phyloP scores from a whole-genome alignment of 2,329 filamentous ascomycete genomes.

The Aspergillus sp. region DNA sequence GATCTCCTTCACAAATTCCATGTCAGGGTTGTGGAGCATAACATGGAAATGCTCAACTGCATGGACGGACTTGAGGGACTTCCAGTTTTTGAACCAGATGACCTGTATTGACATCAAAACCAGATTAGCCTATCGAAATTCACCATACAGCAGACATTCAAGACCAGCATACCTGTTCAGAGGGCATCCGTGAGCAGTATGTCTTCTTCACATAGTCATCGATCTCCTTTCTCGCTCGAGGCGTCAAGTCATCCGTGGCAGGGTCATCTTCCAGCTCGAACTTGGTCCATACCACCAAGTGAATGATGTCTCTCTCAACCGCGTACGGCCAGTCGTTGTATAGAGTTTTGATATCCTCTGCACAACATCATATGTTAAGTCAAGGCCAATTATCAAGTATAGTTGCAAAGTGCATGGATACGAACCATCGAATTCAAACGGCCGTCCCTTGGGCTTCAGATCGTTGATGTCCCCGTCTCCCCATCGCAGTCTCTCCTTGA shows the following conservation, averaged over 20 bases:
- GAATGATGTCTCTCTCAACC: slow-evolving; percentile 69
- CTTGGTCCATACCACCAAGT: slow-evolving; percentile 91
- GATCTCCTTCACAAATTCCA: slow-evolving; percentile 62
- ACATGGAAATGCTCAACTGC: slow-evolving; percentile 93
- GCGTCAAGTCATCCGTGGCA: slow-evolving; percentile 61
- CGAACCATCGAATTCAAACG: slow-evolving; percentile 33
- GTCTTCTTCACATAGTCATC: slow-evolving; percentile 64
- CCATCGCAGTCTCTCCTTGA: slow-evolving; percentile 69
- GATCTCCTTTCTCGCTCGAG: slow-evolving; percentile 59
- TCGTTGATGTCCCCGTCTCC: slow-evolving; percentile 35
- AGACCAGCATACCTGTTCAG: slow-evolving; percentile 36
- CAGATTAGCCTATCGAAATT: slow-evolving; percentile 1
- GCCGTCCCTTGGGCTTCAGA: slow-evolving; percentile 22
- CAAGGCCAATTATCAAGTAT: neutral
- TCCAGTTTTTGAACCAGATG: slow-evolving; percentile 94
- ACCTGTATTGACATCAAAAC: slow-evolving; percentile 40
- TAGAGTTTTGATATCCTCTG: slow-evolving; percentile 66
- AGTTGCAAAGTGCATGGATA: neutral
- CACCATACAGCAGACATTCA: neutral
- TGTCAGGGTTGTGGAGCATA: slow-evolving; percentile 76
- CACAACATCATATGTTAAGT: neutral
- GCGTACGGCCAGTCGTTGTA: slow-evolving; percentile 96
- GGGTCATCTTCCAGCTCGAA: slow-evolving; percentile 71
- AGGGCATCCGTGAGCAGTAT: slow-evolving; percentile 51
- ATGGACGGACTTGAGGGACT: slow-evolving; percentile 74